Evolutionary conservation across 805 yeast species (phyloP), one percentile per base, ranked within the genome.

Genomic region (Sporopachydermia quercuum): DNA sequence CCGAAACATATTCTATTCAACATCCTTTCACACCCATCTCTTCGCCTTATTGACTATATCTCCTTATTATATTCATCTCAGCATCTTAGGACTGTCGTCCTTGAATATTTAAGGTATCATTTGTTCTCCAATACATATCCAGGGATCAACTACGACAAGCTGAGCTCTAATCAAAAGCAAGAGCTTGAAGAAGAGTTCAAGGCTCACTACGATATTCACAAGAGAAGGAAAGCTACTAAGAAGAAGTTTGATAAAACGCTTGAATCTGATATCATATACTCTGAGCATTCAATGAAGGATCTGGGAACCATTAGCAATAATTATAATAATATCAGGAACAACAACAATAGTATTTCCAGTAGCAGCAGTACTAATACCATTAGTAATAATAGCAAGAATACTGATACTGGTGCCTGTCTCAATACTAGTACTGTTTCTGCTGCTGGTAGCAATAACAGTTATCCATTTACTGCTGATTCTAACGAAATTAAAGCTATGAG

Each of bases 61-160:
- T 41, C 4, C 13, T 16, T 18, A 13, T 43, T 41, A 1, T 43
- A 39, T 2, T 41, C 42, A 3, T 49, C 37, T 6, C 45, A n/a
- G 4, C 42, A 34, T 2, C 18, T 15, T 13, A 51, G 33, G n/a
- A 41, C 45, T 1, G 39, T 39, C 16, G 47, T 35, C 18, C 48
- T 38, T 2, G 48, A 33, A 54, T 49, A 50, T 27, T 8, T 37
- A n/a, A 23, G n/a, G n/a, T 8, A 8, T 8, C n/a, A n/a, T n/a
- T 23, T 23, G n/a, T 23, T 23, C n/a, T 8, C 13, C 8, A 23
- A n/a, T 23, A 8, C 8, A 8, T 8, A 23, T 23, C 13, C n/a
- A n/a, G n/a, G n/a, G 8, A 19, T 42, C 36, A 39, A 39, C 19
- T 44, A 42, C 40, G 47, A 44, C 16, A 34, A 33, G 16, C 39